Conservation (phyloP, 306 rosid species). For the Alnus glutinosa region DNA sequence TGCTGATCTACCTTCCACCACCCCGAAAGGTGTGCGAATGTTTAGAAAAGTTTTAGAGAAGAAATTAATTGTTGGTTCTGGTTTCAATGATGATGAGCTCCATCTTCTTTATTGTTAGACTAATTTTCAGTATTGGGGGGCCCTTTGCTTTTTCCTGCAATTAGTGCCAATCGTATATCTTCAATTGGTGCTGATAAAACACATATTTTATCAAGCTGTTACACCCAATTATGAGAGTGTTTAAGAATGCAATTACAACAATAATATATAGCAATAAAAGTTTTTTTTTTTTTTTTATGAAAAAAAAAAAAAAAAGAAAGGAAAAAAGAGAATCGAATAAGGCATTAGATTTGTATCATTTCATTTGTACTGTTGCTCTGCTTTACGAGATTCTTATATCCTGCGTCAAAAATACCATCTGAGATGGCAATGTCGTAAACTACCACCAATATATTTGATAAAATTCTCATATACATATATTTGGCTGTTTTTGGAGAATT, state of each 20-base stretch:
- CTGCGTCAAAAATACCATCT: background rate
- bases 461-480: too few species aligned
- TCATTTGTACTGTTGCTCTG: background rate
- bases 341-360: conserved; percentile 6
- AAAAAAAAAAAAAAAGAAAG: background rate
- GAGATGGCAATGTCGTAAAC: too few species aligned
- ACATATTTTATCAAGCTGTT: conserved; percentile 17
- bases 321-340: background rate
- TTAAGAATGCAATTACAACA: conserved; percentile 16
- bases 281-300: too few species aligned
- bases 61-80: conserved; percentile 15
- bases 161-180: conserved; percentile 31
- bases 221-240: background rate
- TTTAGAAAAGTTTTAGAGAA: conserved; percentile 29
- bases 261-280: conserved; percentile 12
- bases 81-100: conserved; percentile 44
- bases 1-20: conserved; percentile 24
- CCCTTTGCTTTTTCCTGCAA: conserved; percentile 32
- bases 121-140: conserved; percentile 22
- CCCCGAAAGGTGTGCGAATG: conserved; percentile 14
- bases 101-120: conserved; percentile 33
- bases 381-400: background rate
- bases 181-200: conserved; percentile 13
- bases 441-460: too few species aligned
- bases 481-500: too few species aligned